Base-by-base conservation (phyloP, 2,329 filamentous ascomycete genomes). In the Cercospora beticola region DNA sequence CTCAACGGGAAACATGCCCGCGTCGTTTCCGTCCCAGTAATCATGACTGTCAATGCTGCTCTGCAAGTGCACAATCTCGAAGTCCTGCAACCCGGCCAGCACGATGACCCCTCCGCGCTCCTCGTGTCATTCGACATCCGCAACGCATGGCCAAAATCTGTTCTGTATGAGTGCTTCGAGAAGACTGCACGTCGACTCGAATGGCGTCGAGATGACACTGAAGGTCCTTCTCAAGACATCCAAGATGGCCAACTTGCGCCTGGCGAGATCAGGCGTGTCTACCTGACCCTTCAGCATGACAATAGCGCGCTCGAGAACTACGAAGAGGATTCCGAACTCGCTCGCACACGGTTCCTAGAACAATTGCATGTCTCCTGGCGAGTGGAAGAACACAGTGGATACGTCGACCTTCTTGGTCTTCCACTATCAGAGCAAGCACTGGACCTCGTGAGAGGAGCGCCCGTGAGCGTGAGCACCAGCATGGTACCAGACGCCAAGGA, bases 41-140 rank as follows among this genome's bases (percentile, higher is more conserved):
- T 90, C 0, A 87, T 97, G 16, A 97, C 94, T 5, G 94, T 98
- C 59, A 97, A 97, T 76, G 92, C 93, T 3, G 95, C 93, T 75
- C 85, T 97, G 28, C 93, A 97, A 76, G 83, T 97, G 9, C 86
- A 89, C 36, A 87, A 92, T 43, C 89, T 94, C 72, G 94, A 97
- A 75, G 85, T 96, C 18, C 80, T 95, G 36, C 62, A 58, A 58
- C 89, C 93, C 16, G 75, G 79, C 66, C 69, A 85, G 79, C 75
- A 82, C 74, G 72, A 88, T 63, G 87, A 92, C 49, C 18, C 65
- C 16, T 52, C 60, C 33, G 89, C 92, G 75, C 96, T 93, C 76
- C 84, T 97, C 43, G 81, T 97, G 2, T 83, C 95, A 1, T 83
- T 97, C 62, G 94, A 97, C 79, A 83, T 97, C 30, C 89, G 93